Evolutionary conservation across 441 rosid genomes (phyloP), one percentile per base, ranked within the genome.

Genomic region (Euphorbia celastroides): DNA sequence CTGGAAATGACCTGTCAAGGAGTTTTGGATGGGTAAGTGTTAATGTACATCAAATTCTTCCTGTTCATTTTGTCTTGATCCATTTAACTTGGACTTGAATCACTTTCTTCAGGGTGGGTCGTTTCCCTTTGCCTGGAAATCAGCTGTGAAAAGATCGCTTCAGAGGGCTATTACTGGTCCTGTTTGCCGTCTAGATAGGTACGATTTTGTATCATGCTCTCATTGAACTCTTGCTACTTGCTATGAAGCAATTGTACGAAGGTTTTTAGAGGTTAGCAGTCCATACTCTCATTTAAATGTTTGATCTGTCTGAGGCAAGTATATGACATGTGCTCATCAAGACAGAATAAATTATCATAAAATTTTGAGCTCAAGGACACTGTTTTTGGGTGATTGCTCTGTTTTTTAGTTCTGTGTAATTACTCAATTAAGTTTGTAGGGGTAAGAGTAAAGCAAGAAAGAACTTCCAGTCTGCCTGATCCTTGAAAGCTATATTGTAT

Each of bases 51-150:
- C 57, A 34, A 59, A 41, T 55, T 68, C 78, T 7, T 48, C 11
- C 41, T 72, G 48, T 59, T 57, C n/a, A 42, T 61, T 50, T 63
- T 63, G 8, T 64, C 46, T 65, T 59, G 56, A 17, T 69, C 68
- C 74, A 50, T 73, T 58, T 50, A 27, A 27, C 41, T 72, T 54
- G 61, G 62, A 50, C 74, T 60, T 50, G 60, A 41, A 34, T 67
- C 42, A 72, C 42, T 64, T 46, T 72, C 28, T 68, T 60, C 79
- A 94, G 97, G 99, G 99, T 57, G 99, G 98, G 58, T 79, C 99
- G 26, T 94, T 94, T 75, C 97, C 99, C 54, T 88, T 87, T 84
- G 82, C 86, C 19, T 92, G 99, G 99, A 92, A 88, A 79, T 82
- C 97, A 50, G 93, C 98, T 46, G 71, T 92, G 31, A 92, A 89